Conservation (phyloP, 495 filamentous ascomycete species). For the Staphylotrichum longicolle region DNA sequence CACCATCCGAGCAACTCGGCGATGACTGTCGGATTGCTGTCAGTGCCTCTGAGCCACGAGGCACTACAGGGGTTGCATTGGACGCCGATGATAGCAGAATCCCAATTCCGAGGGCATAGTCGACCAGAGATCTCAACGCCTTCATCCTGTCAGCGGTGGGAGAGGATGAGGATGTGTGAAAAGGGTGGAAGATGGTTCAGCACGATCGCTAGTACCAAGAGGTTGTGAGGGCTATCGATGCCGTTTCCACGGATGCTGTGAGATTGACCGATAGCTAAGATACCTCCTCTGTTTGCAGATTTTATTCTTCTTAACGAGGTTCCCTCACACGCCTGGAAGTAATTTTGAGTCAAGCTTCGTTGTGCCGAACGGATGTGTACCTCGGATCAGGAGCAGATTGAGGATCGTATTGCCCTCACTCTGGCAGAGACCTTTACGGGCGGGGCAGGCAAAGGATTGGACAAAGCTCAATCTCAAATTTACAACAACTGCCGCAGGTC, state of each 20-base stretch:
- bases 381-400: too few species aligned
- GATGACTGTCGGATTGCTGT: background rate
- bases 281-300: too few species aligned
- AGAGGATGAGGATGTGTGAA: too few species aligned
- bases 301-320: too few species aligned
- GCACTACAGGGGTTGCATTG: background rate
- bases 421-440: too few species aligned
- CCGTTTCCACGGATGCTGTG: too few species aligned
- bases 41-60: background rate
- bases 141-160: background rate
- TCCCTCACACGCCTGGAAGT: background rate
- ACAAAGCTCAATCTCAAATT: background rate
- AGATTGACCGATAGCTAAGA: too few species aligned
- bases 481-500: background rate
- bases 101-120: background rate
- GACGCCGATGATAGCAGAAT: background rate
- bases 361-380: too few species aligned
- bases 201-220: too few species aligned
- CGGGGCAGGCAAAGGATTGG: background rate
- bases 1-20: background rate
- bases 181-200: too few species aligned
- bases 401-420: too few species aligned
- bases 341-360: background rate
- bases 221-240: too few species aligned
- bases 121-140: background rate